Conservation (phyloP, 176 grass and related monocot species). For the Aegilops bicornis region DNA sequence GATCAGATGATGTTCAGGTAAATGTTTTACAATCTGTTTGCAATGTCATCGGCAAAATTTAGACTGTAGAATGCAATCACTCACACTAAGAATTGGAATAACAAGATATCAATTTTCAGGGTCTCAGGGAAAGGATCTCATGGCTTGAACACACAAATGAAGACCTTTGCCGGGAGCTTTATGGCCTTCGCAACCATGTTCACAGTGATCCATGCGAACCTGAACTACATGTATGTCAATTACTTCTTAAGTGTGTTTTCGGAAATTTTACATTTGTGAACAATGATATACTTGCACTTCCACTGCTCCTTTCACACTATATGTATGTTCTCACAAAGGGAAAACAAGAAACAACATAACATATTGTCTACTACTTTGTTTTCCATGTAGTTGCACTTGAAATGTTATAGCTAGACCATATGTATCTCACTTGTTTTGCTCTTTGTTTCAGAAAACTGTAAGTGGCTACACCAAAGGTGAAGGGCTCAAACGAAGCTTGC, state of each 20-base stretch:
- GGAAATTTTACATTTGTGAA: slow-evolving; percentile 25
- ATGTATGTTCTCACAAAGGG: neutral
- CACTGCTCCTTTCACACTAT: slow-evolving; percentile 10
- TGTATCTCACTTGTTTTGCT: slow-evolving; percentile 19
- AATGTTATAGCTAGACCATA: slow-evolving; percentile 21
- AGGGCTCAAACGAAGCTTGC: slow-evolving; percentile 95
- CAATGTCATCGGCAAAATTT: neutral
- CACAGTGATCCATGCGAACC: slow-evolving; percentile 55
- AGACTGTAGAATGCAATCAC: neutral
- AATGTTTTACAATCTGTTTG: slow-evolving; percentile 1
- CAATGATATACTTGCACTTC: neutral
- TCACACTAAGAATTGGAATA: slow-evolving; percentile 26
- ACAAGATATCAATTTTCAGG: slow-evolving; percentile 54
- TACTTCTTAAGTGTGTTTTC: slow-evolving; percentile 26
- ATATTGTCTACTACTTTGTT: slow-evolving; percentile 21
- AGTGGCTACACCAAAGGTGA: slow-evolving; percentile 66
- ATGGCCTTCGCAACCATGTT: slow-evolving; percentile 47
- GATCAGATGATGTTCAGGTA: slow-evolving; percentile 90
- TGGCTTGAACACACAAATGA: slow-evolving; percentile 95
- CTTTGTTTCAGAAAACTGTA: slow-evolving; percentile 67
- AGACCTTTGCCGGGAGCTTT: slow-evolving; percentile 82
- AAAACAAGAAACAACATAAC: neutral
- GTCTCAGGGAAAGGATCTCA: slow-evolving; percentile 85
- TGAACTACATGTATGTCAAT: slow-evolving; percentile 66
- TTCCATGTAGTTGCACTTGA: neutral